These are phyloP conservation scores for Xylaria acuta DNA, from an alignment of 495 filamentous ascomycete species.

Conservation along the genomic window DNA sequence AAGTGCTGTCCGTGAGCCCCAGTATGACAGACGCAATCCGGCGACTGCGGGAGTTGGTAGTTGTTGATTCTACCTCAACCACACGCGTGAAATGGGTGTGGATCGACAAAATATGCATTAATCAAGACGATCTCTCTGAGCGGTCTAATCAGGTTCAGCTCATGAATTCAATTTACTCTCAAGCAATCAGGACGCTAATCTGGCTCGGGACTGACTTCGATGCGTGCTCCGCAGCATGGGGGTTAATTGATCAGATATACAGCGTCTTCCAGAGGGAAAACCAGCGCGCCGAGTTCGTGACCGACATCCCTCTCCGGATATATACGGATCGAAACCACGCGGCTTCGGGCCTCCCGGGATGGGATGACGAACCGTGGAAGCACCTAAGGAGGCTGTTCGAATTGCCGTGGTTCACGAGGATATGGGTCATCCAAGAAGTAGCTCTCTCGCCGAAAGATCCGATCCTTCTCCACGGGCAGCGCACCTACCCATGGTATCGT, in stretches of 20 bases:
- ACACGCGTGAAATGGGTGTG: not conserved
- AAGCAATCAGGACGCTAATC: not conserved
- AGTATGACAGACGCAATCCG: not conserved
- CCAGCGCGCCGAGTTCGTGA: not conserved
- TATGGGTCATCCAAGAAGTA: slow-evolving; percentile 6
- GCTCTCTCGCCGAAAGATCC: not conserved
- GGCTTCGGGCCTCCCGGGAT: not conserved
- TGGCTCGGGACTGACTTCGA: not conserved
- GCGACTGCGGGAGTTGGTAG: not conserved
- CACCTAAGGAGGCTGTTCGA: not conserved
- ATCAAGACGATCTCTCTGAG: not conserved
- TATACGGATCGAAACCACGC: not conserved
- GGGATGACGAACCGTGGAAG: not conserved
- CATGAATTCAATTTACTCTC: not conserved
- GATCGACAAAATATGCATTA: not conserved
- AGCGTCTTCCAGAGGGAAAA: not conserved
- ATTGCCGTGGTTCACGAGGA: not conserved
- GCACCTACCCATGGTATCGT: not conserved
- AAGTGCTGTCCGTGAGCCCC: not conserved
- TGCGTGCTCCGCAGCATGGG: not conserved
- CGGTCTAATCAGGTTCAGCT: not conserved
- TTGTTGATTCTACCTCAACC: not conserved
- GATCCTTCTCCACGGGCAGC: not conserved
- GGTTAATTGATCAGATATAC: not conserved
- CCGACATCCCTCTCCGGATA: slow-evolving; percentile 1